A percentile compares a stretch with the other conserved stretches of the same genome.
phyloP scores from a whole-genome alignment of 495 filamentous ascomycete genomes.

The Xanthoparmelia taractica region DNA sequence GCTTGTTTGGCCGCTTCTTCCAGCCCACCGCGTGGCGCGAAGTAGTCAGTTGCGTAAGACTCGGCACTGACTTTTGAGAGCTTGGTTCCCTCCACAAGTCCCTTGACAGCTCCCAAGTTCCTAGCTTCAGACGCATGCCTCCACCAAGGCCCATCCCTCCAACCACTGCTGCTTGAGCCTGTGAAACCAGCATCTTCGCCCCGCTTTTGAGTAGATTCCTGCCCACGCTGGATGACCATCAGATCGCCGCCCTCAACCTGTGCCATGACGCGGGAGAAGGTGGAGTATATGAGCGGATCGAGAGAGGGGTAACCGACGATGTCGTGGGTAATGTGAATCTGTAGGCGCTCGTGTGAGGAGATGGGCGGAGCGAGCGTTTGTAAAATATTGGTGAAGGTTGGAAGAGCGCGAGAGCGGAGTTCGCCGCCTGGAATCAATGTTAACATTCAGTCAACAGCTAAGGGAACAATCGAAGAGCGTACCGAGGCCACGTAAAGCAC shows the following conservation, averaged over 20 bases:
- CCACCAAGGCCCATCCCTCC: constrained; percentile 97
- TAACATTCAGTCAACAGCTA: constrained; percentile 17
- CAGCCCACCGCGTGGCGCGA: constrained; percentile 65
- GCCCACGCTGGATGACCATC: constrained; percentile 89
- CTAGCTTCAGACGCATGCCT: constrained; percentile 60
- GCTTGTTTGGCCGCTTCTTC: constrained; percentile 70
- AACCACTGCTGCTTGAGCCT: constrained; percentile 50
- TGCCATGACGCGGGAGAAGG: constrained; percentile 94
- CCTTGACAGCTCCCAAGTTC: constrained; percentile 70
- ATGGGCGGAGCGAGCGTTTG: constrained; percentile 95
- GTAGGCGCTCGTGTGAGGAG: constrained; percentile 91
- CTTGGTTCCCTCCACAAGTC: constrained; percentile 80
- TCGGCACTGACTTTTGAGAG: constrained; percentile 81
- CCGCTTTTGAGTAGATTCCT: constrained; percentile 66
- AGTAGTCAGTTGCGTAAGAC: constrained; percentile 77
- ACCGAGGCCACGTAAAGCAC: constrained; percentile 74
- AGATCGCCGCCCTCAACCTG: constrained; percentile 97
- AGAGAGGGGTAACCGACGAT: constrained; percentile 88
- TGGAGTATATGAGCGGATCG: constrained; percentile 83
- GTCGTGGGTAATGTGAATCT: constrained; percentile 97
- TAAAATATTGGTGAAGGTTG: constrained; percentile 89
- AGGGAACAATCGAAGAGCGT: constrained; percentile 26
- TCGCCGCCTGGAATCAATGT: constrained; percentile 62
- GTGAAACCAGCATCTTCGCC: constrained; percentile 53
- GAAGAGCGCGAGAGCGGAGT: constrained; percentile 77